phyloP scores from a whole-genome alignment of 192 early-diverging fungal species.

The Coemansia brasiliensis region DNA sequence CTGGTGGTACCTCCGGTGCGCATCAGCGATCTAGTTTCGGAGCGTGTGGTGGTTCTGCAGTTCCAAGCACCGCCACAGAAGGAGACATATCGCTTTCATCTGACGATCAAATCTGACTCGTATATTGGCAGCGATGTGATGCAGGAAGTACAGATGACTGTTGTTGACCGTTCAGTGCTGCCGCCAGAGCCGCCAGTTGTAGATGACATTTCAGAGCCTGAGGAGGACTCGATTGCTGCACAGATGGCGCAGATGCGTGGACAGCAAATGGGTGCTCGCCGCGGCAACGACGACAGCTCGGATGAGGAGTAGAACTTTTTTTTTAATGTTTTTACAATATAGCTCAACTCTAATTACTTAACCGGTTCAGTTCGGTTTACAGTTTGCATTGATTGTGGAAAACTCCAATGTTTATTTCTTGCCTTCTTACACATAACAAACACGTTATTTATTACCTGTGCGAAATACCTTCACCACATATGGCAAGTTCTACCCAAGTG shows the following conservation, averaged over 20 bases:
- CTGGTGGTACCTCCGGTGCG: conserved; percentile 78
- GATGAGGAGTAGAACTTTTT: conserved; percentile 49
- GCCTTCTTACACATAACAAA: neutral
- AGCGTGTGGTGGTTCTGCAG: conserved; percentile 72
- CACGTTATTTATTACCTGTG: conserved; percentile 1
- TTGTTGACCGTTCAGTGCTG: conserved; percentile 68
- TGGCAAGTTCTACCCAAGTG: conserved; percentile 11
- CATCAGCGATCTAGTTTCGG: conserved; percentile 70
- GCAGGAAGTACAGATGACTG: conserved; percentile 75
- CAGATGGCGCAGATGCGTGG: conserved; percentile 90
- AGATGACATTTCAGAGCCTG: conserved; percentile 95
- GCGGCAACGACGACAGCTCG: conserved; percentile 48
- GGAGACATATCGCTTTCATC: conserved; percentile 77
- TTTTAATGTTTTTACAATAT: neutral
- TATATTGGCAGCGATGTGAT: conserved; percentile 80
- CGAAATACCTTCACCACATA: neutral
- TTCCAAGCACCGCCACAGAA: conserved; percentile 92
- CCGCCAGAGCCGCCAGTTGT: conserved; percentile 71
- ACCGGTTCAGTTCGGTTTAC: neutral
- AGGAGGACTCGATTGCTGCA: conserved; percentile 92
- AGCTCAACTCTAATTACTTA: too few relatives aligned
- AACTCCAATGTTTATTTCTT: conserved; percentile 1
- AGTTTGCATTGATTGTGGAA: neutral
- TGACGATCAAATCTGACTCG: conserved; percentile 88
- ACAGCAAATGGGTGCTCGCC: conserved; percentile 57